Evolutionary conservation across 2,329 filamentous ascomycete genomes (phyloP).

Genomic region (Trichophaea hybrida): DNA sequence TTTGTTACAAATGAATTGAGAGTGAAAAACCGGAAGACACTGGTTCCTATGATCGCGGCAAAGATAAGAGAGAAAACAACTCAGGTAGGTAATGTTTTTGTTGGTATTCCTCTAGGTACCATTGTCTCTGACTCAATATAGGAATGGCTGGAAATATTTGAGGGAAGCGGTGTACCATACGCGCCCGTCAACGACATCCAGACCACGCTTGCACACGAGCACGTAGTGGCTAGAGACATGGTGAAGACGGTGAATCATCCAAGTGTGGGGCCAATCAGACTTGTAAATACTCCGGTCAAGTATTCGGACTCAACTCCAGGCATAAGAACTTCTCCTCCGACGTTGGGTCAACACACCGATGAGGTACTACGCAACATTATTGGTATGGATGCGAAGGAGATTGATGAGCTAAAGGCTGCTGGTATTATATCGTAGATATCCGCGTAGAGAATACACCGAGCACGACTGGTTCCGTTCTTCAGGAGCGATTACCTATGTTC

Average conservation of each 20-base stretch:
- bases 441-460: background rate
- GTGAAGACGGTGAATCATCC: constrained; percentile 75
- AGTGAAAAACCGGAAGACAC: constrained; percentile 55
- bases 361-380: constrained; percentile 51
- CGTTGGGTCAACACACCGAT: constrained; percentile 73
- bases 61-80: constrained; percentile 67
- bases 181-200: constrained; percentile 90
- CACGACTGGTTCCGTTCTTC: background rate
- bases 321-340: constrained; percentile 65
- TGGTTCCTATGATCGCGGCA: constrained; percentile 66
- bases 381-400: constrained; percentile 33
- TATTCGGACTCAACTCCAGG: constrained; percentile 70
- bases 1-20: constrained; percentile 49
- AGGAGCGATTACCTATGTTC: background rate
- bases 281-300: constrained; percentile 91
- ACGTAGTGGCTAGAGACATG: constrained; percentile 70
- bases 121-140: constrained; percentile 26
- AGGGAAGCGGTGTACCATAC: constrained; percentile 88
- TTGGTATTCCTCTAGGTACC: background rate
- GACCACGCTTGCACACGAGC: constrained; percentile 65
- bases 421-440: constrained; percentile 48
- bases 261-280: constrained; percentile 67
- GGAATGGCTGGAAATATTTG: constrained; percentile 75
- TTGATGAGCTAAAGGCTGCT: constrained; percentile 47
- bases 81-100: constrained; percentile 20